Evolutionary conservation across 129 eudicot species (phyloP), one percentile per base, ranked within the genome.

Genomic region (Lactuca sativa): DNA sequence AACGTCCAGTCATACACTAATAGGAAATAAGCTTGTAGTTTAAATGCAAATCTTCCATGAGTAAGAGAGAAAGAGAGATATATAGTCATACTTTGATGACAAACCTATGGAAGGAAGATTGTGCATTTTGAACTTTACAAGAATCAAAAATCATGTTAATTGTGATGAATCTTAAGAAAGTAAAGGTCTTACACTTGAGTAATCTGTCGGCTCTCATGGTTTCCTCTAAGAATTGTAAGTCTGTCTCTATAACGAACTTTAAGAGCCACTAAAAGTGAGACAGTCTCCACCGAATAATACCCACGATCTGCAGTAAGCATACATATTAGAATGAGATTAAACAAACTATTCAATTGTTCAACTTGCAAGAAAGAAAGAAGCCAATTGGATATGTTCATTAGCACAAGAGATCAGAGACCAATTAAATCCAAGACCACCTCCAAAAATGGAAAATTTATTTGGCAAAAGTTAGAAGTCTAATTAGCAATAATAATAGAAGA

Each of bases 221-320:
- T 91, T 76, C 96, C 97, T 81, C 97, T 88, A 44, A 91, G 96
- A 76, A 91, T 88, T 55, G 97, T 91, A 67, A 91, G 86, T 86
- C 97, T 88, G 74, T 91, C 97, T 80, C 97, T 82, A 67, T 91
- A 91, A 59, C 93, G 96, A 65, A 91, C 96, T 81, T 91, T 92
- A 74, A 89, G 86, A 77, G 92, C 95, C 87, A 92, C 96, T 56
- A 92, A 72, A 16, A 88, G 88, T 52, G 98, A 80, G 67, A 92
- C 98, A 1, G 96, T 89, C 82, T 92, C 98, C 85, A 92, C 98
- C 0, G 98, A 92, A 75, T 92, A 92, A 82, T 92, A 92, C 37
- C 98, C 98, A 69, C 98, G 98, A 65, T 92, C 98, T 92, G 95
- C 85, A 78, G 63, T 59, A 18, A 56, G 54, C 67, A 32, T 52